These are phyloP conservation scores for Penicillium verrucosum DNA, from an alignment of 2,329 filamentous ascomycete species.

Conservation along the genomic window DNA sequence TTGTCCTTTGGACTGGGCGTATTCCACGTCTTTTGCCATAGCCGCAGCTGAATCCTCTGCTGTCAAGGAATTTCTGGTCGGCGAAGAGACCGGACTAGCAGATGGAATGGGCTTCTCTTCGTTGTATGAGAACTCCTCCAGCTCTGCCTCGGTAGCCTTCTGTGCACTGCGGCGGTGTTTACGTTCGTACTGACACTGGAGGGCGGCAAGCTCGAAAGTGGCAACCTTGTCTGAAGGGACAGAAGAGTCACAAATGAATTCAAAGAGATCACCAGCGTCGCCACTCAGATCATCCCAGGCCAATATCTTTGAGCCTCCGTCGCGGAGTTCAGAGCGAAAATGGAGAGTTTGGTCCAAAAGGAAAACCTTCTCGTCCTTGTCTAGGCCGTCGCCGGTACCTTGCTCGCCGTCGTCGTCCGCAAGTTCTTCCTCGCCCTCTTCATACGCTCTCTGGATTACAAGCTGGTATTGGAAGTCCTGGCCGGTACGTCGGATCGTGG, in stretches of 20 bases:
- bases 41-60: slow-evolving; percentile 42
- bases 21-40: slow-evolving; percentile 47
- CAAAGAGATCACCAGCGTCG: slow-evolving; percentile 91
- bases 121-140: slow-evolving; percentile 77
- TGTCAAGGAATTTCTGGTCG: slow-evolving; percentile 37
- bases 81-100: slow-evolving; percentile 56
- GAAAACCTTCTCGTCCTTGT: slow-evolving; percentile 97
- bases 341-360: slow-evolving; percentile 88
- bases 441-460: slow-evolving; percentile 91
- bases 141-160: slow-evolving; percentile 75
- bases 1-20: slow-evolving; percentile 42
- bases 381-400: slow-evolving; percentile 71
- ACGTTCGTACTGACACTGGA: slow-evolving; percentile 96
- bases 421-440: slow-evolving; percentile 93
- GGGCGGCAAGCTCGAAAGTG: slow-evolving; percentile 76
- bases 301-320: slow-evolving; percentile 77
- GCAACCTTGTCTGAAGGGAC: slow-evolving; percentile 68
- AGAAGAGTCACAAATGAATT: slow-evolving; percentile 87
- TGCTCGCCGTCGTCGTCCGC: slow-evolving; percentile 88
- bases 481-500: slow-evolving; percentile 85
- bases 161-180: slow-evolving; percentile 81
- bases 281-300: slow-evolving; percentile 95
- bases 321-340: slow-evolving; percentile 78
- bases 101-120: slow-evolving; percentile 59
- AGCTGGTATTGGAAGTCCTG: slow-evolving; percentile 98